Evolutionary conservation across 768 basidiomycete species (phyloP).

Genomic region (Calocera viscosa): DNA sequence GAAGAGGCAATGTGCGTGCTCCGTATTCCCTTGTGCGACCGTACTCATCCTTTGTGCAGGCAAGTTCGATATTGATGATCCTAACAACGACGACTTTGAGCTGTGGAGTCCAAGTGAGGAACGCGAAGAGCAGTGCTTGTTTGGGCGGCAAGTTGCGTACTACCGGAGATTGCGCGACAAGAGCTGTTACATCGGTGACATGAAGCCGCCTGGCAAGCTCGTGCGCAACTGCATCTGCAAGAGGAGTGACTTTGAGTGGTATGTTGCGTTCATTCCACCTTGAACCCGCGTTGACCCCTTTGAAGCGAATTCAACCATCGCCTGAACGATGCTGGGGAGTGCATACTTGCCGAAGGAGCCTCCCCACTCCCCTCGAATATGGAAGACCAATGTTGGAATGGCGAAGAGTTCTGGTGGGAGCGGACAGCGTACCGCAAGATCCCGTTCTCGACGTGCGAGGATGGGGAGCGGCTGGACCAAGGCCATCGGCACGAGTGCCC

Average conservation of each 20-base stretch:
- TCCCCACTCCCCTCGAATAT: constrained; percentile 36
- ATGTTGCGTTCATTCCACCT: constrained; percentile 20
- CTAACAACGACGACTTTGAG: constrained; percentile 85
- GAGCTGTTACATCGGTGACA: constrained; percentile 72
- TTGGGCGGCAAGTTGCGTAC: constrained; percentile 87
- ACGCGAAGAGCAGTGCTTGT: constrained; percentile 77
- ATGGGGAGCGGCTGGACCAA: constrained; percentile 63
- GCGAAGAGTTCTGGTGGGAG: constrained; percentile 81
- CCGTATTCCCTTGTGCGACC: constrained; percentile 11
- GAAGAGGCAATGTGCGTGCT: constrained; percentile 52
- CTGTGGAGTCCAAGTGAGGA: constrained; percentile 91
- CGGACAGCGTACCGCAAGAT: constrained; percentile 85
- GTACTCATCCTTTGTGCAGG: constrained; percentile 36
- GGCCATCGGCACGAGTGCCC: constrained; percentile 70
- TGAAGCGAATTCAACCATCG: constrained; percentile 84
- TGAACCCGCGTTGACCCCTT: background rate
- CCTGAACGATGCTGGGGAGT: constrained; percentile 54
- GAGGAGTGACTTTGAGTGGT: constrained; percentile 88
- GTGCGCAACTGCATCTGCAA: constrained; percentile 64
- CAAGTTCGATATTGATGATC: constrained; percentile 51
- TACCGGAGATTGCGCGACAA: constrained; percentile 70
- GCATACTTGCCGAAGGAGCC: constrained; percentile 64
- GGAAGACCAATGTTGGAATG: constrained; percentile 47
- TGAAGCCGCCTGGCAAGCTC: constrained; percentile 43
- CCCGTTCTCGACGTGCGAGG: constrained; percentile 76